Evolutionary conservation across 345 rosid species (phyloP).

Genomic region (Nasturtium officinale): DNA sequence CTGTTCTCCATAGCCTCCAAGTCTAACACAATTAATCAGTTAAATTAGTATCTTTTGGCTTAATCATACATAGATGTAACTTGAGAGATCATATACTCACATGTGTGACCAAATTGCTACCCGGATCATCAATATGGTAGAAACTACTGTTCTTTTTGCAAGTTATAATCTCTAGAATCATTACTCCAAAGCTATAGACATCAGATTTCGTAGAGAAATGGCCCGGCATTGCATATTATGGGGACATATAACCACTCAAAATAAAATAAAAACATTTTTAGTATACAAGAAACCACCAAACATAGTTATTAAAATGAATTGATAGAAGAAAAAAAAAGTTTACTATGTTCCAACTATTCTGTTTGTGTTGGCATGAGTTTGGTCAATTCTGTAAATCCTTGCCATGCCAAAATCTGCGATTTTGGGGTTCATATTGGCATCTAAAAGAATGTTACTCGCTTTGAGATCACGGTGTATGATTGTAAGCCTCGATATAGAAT

Average conservation of each 20-base stretch:
- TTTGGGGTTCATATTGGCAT: slow-evolving; percentile 49
- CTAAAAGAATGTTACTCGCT: slow-evolving; percentile 21
- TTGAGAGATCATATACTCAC: slow-evolving; percentile 34
- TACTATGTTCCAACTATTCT: slow-evolving; percentile 49
- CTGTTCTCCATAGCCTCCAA: slow-evolving; percentile 26
- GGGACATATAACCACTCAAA: slow-evolving; percentile 48
- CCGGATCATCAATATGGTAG: slow-evolving; percentile 8
- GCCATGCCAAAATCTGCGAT: slow-evolving; percentile 67
- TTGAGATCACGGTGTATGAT: slow-evolving; percentile 30
- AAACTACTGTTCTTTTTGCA: slow-evolving; percentile 9
- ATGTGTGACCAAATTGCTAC: slow-evolving; percentile 34
- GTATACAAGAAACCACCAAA: not conserved
- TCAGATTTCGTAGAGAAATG: slow-evolving; percentile 32
- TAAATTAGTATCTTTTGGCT: no score
- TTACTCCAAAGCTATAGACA: slow-evolving; percentile 34
- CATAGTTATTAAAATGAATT: not conserved
- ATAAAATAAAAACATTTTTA: not conserved
- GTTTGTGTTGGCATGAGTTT: slow-evolving; percentile 42
- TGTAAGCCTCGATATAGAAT: slow-evolving; percentile 12
- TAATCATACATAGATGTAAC: not conserved
- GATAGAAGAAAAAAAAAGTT: not conserved
- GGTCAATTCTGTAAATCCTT: slow-evolving; percentile 45
- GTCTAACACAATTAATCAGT: slow-evolving; percentile 11
- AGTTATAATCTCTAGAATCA: slow-evolving; percentile 20
- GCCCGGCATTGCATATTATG: slow-evolving; percentile 3